Conservation (phyloP, 805 yeast species). For the Priceomyces carsonii region DNA sequence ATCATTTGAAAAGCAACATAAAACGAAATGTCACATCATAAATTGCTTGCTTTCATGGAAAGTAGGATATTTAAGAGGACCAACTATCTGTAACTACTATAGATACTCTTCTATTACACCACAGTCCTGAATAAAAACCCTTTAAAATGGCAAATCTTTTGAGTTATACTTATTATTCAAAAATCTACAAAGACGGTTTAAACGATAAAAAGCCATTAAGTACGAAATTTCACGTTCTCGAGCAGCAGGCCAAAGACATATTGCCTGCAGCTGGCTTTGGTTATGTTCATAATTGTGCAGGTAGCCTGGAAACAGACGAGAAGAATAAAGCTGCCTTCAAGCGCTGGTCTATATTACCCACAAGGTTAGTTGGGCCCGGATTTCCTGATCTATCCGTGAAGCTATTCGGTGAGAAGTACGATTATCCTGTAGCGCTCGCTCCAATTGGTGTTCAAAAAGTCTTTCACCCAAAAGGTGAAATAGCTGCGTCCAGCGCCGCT, state of each 20-base stretch:
- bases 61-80: too few species aligned
- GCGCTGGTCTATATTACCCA: background rate
- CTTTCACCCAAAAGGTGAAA: slow-evolving; percentile 20
- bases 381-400: background rate
- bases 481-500: slow-evolving; percentile 22
- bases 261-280: background rate
- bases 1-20: too few species aligned
- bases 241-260: background rate
- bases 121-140: slow-evolving; percentile 1
- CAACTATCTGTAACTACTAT: too few species aligned
- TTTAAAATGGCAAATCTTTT: background rate
- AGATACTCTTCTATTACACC: too few species aligned
- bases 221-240: too few species aligned
- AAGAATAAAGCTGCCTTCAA: background rate
- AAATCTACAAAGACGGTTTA: background rate
- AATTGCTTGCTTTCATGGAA: too few species aligned
- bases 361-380: background rate
- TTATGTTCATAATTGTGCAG: slow-evolving; percentile 1
- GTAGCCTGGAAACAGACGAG: background rate
- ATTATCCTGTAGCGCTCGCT: slow-evolving; percentile 20
- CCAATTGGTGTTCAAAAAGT: slow-evolving; percentile 25
- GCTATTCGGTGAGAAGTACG: slow-evolving; percentile 21
- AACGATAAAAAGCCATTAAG: background rate
- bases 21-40: too few species aligned
- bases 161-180: background rate